A percentile compares a stretch with the other conserved stretches of the same genome.
phyloP scores from a whole-genome alignment of 2,329 filamentous ascomycete species.

The Pseudogymnoascus sp. region DNA sequence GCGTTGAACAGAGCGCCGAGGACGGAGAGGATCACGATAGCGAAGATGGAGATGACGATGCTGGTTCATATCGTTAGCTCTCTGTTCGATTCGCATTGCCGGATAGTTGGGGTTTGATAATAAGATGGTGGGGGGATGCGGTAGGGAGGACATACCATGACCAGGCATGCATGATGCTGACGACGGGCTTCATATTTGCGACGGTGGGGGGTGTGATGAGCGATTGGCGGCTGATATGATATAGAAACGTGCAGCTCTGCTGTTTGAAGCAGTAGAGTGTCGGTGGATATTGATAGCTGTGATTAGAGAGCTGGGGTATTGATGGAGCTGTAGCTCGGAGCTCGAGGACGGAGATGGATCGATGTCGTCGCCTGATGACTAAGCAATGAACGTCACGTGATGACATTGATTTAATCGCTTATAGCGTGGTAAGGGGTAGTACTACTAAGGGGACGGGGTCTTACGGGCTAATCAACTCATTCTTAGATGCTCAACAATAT shows the following conservation, averaged over 20 bases:
- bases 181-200: conserved; percentile 77
- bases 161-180: conserved; percentile 87
- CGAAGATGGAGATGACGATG: conserved; percentile 60
- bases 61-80: conserved; percentile 29
- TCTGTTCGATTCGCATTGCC: neutral
- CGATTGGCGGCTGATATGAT: neutral
- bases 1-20: conserved; percentile 65
- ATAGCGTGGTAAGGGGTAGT: neutral
- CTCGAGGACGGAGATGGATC: neutral
- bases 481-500: neutral
- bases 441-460: neutral
- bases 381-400: neutral
- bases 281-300: neutral
- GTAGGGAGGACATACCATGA: conserved; percentile 59
- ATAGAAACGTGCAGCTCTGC: neutral
- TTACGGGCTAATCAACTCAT: neutral
- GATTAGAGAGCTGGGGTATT: neutral
- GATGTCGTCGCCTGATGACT: conserved; percentile 5
- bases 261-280: neutral
- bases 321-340: neutral
- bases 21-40: conserved; percentile 55
- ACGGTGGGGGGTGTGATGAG: neutral
- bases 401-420: too few species aligned
- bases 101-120: neutral
- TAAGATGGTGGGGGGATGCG: conserved; percentile 10